phyloP scores from a whole-genome alignment of 768 basidiomycete species.

The Leucogyrophana mollusca region DNA sequence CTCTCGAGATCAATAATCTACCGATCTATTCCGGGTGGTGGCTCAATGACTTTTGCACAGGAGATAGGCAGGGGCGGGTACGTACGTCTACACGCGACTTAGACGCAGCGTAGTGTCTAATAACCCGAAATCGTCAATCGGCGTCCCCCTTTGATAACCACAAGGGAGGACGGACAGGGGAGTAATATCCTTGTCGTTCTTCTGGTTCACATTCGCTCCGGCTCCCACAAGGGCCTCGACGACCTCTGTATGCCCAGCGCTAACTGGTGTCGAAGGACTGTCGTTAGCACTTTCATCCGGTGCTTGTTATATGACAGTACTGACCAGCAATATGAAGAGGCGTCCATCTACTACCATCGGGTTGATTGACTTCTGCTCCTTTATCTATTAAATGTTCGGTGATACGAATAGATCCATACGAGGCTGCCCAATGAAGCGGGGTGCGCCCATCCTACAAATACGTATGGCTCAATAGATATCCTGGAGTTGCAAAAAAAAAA shows the following conservation, averaged over 20 bases:
- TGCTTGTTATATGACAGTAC: not conserved
- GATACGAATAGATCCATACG: constrained; percentile 68
- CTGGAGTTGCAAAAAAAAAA: too few species aligned
- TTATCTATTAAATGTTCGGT: constrained; percentile 67
- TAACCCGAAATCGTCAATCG: constrained; percentile 4
- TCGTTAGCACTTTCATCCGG: not conserved
- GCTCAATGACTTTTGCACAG: constrained; percentile 25
- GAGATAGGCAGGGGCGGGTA: constrained; percentile 25
- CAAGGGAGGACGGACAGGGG: constrained; percentile 53
- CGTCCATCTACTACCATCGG: constrained; percentile 72
- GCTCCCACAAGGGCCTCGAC: constrained; percentile 78
- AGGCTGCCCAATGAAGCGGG: constrained; percentile 84
- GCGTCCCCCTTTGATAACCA: not conserved
- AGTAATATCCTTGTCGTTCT: constrained; percentile 80
- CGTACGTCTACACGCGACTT: constrained; percentile 81
- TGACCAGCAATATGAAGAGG: constrained; percentile 78
- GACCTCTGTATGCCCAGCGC: constrained; percentile 75
- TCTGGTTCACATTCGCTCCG: constrained; percentile 78
- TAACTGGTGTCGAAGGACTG: constrained; percentile 45
- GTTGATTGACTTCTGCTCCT: constrained; percentile 64
- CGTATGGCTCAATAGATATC: not conserved
- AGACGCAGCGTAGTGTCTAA: constrained; percentile 90
- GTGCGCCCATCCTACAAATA: constrained; percentile 68
- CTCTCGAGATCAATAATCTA: constrained; percentile 77
- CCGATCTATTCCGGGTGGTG: constrained; percentile 64